Evolutionary conservation across 495 filamentous ascomycete species (phyloP), one percentile per base, ranked within the genome.

Genomic region (Annulohypoxylon bovei): DNA sequence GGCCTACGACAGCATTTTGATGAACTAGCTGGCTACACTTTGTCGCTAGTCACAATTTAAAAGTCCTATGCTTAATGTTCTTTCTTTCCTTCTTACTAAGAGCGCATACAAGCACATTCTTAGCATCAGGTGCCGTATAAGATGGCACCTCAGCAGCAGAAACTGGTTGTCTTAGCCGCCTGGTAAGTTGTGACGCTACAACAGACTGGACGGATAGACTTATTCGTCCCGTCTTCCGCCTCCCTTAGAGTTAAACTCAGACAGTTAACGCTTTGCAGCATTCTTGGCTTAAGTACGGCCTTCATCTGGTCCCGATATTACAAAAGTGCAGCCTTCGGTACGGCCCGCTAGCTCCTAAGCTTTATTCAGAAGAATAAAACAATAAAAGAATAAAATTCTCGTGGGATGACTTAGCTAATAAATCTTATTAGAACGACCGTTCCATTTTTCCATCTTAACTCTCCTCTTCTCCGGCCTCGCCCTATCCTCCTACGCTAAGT

Each of bases 381-480:
- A n/a, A n/a, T n/a, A n/a, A 25, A 22, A 6, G 8, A 23, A 14
- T 11, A 27, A 49, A 49, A 57, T 27, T 39, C 42, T 32, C 23
- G 25, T 59, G 12, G 28, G 16, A 44, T 14, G 20, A 55, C n/a
- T 28, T 12, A 14, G 32, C 62, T 73, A 40, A 69, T 6, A 22
- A 33, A 42, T 27, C 50, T 14, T 52, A 28, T 35, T 37, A 76
- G 75, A 75, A 20, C 75, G 75, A 1, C 72, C 72, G 11, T 49
- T 76, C 25, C 75, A 76, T 46, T 72, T 75, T 52, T 75, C 75
- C 8, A 53, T 76, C 52, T 37, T 66, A 18, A 70, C 68, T 25
- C 62, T 74, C 30, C 1, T 68, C 30, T 52, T 74, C 33, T 55
- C 62, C 27, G 65, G 72, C n/a, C 37, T 72, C 25, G 50, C 67